Evolutionary conservation across 2,329 filamentous ascomycete species (phyloP).

Genomic region (Cercospora sp.): DNA sequence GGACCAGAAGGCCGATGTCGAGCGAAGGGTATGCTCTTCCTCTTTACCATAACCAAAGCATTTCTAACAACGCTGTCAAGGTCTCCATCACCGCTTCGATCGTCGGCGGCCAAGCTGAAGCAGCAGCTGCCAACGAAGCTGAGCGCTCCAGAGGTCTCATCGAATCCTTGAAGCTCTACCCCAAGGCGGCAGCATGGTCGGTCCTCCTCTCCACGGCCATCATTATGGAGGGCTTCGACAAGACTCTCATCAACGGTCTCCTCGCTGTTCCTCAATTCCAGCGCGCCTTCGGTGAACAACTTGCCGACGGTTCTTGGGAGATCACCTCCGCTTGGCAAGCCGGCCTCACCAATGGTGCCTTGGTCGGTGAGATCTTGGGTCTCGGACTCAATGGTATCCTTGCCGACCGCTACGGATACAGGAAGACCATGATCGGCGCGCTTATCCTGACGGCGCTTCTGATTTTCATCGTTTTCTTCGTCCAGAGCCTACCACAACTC

Average conservation of each 20-base stretch:
- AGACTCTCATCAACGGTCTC: constrained; percentile 39
- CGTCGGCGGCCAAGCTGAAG: constrained; percentile 6
- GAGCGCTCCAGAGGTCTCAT: constrained; percentile 12
- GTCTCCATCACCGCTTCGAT: constrained; percentile 10
- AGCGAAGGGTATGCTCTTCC: background rate
- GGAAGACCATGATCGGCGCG: constrained; percentile 59
- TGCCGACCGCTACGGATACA: constrained; percentile 52
- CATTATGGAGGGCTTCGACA: constrained; percentile 47
- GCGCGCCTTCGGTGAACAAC: constrained; percentile 43
- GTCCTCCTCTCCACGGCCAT: constrained; percentile 19
- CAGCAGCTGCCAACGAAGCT: constrained; percentile 12
- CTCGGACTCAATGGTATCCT: constrained; percentile 66
- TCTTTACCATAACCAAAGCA: background rate
- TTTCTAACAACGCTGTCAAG: background rate
- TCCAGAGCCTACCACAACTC: constrained; percentile 35
- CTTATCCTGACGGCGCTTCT: constrained; percentile 56
- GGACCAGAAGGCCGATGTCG: background rate
- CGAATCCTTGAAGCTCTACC: constrained; percentile 18
- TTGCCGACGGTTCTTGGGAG: constrained; percentile 44
- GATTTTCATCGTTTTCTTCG: constrained; percentile 51
- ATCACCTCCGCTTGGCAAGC: constrained; percentile 60
- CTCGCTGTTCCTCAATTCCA: constrained; percentile 39
- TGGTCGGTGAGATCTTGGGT: constrained; percentile 59
- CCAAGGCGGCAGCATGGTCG: constrained; percentile 21
- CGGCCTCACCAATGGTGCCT: constrained; percentile 57